phyloP scores from a whole-genome alignment of 1,139 yeast species.

The Tardiomyces digboiensis region DNA sequence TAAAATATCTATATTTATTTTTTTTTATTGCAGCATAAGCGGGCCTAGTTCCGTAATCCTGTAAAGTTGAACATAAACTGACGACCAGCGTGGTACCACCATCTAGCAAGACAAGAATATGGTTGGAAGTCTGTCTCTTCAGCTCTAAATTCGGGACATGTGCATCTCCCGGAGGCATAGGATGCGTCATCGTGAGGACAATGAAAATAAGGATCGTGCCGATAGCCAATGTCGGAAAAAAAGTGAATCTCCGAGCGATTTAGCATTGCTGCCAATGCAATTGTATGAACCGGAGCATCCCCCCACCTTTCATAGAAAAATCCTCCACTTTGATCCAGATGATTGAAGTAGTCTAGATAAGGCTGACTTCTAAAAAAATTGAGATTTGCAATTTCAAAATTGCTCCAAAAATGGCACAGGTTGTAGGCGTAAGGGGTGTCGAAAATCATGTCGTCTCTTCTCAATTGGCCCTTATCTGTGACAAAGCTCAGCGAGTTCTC shows the following conservation, averaged over 20 bases:
- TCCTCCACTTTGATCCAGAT: constrained; percentile 67
- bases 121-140: constrained; percentile 47
- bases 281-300: constrained; percentile 93
- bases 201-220: constrained; percentile 70
- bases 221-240: constrained; percentile 85
- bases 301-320: constrained; percentile 93
- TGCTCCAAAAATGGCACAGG: constrained; percentile 92
- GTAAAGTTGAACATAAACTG: constrained; percentile 23
- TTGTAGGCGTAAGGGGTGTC: constrained; percentile 48
- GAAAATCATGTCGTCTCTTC: constrained; percentile 29
- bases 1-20: constrained; percentile 2
- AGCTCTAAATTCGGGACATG: constrained; percentile 42
- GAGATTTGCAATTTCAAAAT: constrained; percentile 79
- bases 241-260: constrained; percentile 68
- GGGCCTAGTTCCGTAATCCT: constrained; percentile 5
- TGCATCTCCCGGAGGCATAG: constrained; percentile 49
- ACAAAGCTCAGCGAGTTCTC: constrained; percentile 63
- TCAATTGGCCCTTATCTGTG: constrained; percentile 40
- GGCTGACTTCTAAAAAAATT: constrained; percentile 68
- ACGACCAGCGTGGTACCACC: constrained; percentile 60
- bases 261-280: constrained; percentile 59
- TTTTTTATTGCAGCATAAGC: constrained; percentile 1
- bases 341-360: constrained; percentile 60
- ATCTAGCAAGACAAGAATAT: constrained; percentile 68
- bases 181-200: constrained; percentile 58